Conservation (phyloP, 495 filamentous ascomycete genomes). For the Friedmanniomyces endolithicus region DNA sequence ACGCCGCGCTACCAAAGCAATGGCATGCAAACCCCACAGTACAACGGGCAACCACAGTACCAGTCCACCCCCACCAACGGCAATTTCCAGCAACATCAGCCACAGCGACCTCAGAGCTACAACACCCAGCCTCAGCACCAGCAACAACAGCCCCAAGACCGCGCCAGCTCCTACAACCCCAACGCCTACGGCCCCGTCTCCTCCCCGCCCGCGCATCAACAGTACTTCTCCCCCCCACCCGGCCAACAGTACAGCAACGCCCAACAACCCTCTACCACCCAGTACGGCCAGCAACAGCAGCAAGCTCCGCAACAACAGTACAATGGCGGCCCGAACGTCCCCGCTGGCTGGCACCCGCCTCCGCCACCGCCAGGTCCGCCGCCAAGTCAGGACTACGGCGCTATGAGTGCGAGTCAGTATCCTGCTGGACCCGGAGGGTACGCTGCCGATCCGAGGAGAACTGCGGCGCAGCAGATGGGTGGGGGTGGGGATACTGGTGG, state of each 20-base stretch:
- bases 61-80: constrained; percentile 14
- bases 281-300: constrained; percentile 21
- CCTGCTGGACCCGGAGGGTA: constrained; percentile 49
- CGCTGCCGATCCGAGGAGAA: constrained; percentile 35
- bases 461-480: constrained; percentile 36
- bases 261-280: constrained; percentile 8
- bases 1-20: constrained; percentile 23
- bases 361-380: constrained; percentile 72
- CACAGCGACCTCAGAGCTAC: constrained; percentile 21
- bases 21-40: not conserved
- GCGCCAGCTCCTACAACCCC: constrained; percentile 33
- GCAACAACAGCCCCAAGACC: constrained; percentile 17
- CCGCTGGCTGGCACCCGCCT: constrained; percentile 77
- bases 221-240: constrained; percentile 18
- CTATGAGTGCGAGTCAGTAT: constrained; percentile 35
- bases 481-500: constrained; percentile 28
- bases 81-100: constrained; percentile 18
- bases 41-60: not conserved
- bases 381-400: constrained; percentile 48
- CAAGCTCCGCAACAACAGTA: constrained; percentile 15
- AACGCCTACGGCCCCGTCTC: constrained; percentile 30
- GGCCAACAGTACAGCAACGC: constrained; percentile 8
- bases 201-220: constrained; percentile 26
- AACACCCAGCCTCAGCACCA: constrained; percentile 7
- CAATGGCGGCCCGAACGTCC: constrained; percentile 33